Base-by-base conservation (phyloP, 108 stramenopile species). In the Parietichytrium sp. region DNA sequence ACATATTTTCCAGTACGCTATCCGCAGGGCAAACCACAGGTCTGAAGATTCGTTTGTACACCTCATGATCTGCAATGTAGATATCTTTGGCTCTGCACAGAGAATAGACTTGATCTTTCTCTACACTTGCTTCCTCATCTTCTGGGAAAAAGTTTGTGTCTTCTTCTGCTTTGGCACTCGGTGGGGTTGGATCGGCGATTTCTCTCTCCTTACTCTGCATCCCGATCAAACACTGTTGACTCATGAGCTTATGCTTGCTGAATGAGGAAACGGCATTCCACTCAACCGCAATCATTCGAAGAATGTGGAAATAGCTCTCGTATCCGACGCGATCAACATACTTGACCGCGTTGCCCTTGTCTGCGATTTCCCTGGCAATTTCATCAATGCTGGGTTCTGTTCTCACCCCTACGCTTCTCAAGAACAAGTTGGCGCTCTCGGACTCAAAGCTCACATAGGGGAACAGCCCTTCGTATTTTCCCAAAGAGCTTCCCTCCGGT, bases 381-480 rank as follows among this genome's bases (percentile, higher is more conserved):
- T 72, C 61, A 25, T 72, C 20, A n/a, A 72, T 42, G 61, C 38
- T 72, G 6, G 61, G 61, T 42, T 72, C 61, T n/a, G 36, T 42
- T 10, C 61, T 33, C n/a, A 72, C 61, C 8, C 61, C 61, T 1
- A 72, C 20, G 20, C 38, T n/a, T 6, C 61, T 33, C 3, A 72
- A 1, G 25, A 72, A 72, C 61, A 72, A 45, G 42, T 72, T 72
- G 1, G 61, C 61, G 23, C 38, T 42, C 10, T 47, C 20, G 38
- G 61, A 72, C 6, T 72, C 61, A 25, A 45, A 72, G 38, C 10
- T n/a, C 1, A 72, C 61, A 1, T 72, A 72, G 42, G 61, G 20
- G 25, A 72, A 72, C 10, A 72, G 61, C 23, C 61, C 61, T 27
- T 72, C 61, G 42, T 72, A 72, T 20, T 45, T 72, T n/a, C 61